These are phyloP conservation scores for Cercospora sp. DNA, from an alignment of 2,329 filamentous ascomycete species.

Conservation along the genomic window DNA sequence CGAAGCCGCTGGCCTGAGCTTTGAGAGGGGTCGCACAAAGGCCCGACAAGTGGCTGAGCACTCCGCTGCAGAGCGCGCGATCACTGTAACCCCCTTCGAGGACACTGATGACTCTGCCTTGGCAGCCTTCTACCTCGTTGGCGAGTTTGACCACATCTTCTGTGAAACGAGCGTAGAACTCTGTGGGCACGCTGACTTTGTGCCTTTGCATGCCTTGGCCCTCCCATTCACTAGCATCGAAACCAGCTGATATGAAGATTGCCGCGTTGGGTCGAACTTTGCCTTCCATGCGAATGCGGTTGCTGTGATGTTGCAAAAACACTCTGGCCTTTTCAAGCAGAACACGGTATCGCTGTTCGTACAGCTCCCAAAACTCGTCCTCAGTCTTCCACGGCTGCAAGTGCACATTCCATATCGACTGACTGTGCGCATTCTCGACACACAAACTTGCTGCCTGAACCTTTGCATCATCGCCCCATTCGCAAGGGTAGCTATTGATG, in stretches of 20 bases:
- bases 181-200: conserved; percentile 91
- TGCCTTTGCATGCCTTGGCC: conserved; percentile 91
- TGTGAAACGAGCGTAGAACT: conserved; percentile 91
- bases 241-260: conserved; percentile 93
- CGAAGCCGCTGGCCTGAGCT: conserved; percentile 11
- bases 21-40: conserved; percentile 51
- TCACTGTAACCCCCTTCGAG: conserved; percentile 96
- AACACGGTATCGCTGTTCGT: conserved; percentile 73
- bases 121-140: conserved; percentile 73
- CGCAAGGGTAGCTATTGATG: conserved; percentile 97
- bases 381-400: conserved; percentile 81
- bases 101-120: conserved; percentile 87
- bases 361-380: conserved; percentile 84
- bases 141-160: conserved; percentile 80
- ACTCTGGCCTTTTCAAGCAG: conserved; percentile 77
- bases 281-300: conserved; percentile 58
- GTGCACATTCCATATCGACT: conserved; percentile 95
- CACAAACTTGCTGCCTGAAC: conserved; percentile 92
- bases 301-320: conserved; percentile 73
- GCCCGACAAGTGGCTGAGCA: conserved; percentile 86
- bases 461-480: conserved; percentile 89
- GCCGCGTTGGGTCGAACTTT: conserved; percentile 71
- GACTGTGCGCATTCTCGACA: conserved; percentile 89
- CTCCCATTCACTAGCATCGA: conserved; percentile 96
- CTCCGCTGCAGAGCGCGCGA: conserved; percentile 80